Evolutionary conservation across 768 basidiomycete genomes (phyloP).

Genomic region (Boletus reticuloceps): DNA sequence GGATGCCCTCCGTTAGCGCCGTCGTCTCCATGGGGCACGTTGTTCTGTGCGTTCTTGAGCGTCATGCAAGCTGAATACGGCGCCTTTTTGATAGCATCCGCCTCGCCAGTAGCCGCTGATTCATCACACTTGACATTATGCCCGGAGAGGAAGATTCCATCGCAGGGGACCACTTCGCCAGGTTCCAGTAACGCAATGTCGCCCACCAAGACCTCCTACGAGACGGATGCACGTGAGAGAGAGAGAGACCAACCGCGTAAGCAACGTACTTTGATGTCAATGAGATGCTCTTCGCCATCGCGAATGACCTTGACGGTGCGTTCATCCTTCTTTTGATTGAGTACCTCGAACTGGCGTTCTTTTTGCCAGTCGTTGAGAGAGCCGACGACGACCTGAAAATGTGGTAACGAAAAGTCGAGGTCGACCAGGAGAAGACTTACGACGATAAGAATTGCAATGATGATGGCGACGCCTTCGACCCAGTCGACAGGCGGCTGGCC

Average conservation of each 20-base stretch:
- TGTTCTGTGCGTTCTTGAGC: constrained; percentile 37
- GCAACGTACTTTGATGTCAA: constrained; percentile 74
- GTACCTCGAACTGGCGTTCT: constrained; percentile 88
- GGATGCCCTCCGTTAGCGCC: constrained; percentile 27
- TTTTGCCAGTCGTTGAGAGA: constrained; percentile 99
- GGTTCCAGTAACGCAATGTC: constrained; percentile 91
- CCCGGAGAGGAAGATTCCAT: constrained; percentile 89
- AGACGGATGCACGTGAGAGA: constrained; percentile 16
- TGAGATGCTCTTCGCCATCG: constrained; percentile 60
- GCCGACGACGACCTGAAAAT: constrained; percentile 76
- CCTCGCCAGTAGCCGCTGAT: constrained; percentile 94
- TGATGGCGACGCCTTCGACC: constrained; percentile 91
- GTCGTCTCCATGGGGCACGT: constrained; percentile 12
- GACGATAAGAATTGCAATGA: constrained; percentile 73
- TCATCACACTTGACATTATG: constrained; percentile 97
- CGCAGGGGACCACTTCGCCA: constrained; percentile 94
- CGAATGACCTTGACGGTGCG: constrained; percentile 85
- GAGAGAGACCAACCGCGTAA: not conserved
- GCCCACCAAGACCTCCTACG: constrained; percentile 87
- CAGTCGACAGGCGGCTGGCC: constrained; percentile 84
- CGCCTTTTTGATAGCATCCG: constrained; percentile 89
- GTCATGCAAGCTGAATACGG: constrained; percentile 72
- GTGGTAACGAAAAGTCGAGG: not conserved
- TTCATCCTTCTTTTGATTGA: constrained; percentile 96
- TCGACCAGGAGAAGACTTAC: constrained; percentile 39